phyloP scores from a whole-genome alignment of 805 yeast genomes.

The Teunomyces atbi region DNA sequence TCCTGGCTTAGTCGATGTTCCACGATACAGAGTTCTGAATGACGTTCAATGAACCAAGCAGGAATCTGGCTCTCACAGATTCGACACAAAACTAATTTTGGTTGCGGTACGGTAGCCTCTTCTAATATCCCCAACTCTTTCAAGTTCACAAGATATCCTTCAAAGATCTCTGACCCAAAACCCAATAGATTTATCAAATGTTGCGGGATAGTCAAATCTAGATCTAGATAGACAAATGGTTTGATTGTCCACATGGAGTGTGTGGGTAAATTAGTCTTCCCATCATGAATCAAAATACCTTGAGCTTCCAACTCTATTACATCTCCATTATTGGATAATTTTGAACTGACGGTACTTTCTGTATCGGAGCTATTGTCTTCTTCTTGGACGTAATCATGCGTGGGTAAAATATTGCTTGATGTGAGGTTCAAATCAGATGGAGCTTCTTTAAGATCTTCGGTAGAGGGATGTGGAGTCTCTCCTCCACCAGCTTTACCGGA shows the following conservation, averaged over 20 bases:
- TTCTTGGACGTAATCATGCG: slow-evolving; percentile 1
- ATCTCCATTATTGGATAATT: slow-evolving; percentile 54
- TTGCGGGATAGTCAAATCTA: slow-evolving; percentile 67
- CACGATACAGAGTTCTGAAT: slow-evolving; percentile 79
- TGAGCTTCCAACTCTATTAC: slow-evolving; percentile 85
- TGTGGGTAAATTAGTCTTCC: slow-evolving; percentile 54
- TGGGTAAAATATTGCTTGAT: background rate
- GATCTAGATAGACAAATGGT: slow-evolving; percentile 64
- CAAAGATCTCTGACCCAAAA: slow-evolving; percentile 83
- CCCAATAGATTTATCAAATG: slow-evolving; percentile 76
- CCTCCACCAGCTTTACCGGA: slow-evolving; percentile 14
- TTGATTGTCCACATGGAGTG: slow-evolving; percentile 94
- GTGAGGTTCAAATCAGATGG: background rate
- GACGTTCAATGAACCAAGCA: slow-evolving; percentile 94
- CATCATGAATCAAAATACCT: slow-evolving; percentile 77
- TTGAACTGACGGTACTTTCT: slow-evolving; percentile 21
- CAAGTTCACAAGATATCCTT: slow-evolving; percentile 63
- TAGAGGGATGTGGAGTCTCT: slow-evolving; percentile 26
- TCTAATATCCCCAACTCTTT: slow-evolving; percentile 64
- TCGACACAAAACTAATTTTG: slow-evolving; percentile 79
- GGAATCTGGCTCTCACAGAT: slow-evolving; percentile 92
- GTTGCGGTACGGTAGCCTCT: slow-evolving; percentile 69
- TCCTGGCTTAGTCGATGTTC: slow-evolving; percentile 83
- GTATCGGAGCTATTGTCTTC: slow-evolving; percentile 5
- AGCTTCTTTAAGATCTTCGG: slow-evolving; percentile 9